phyloP scores from a whole-genome alignment of 2,329 filamentous ascomycete species.

The Cladosporium colombiae region DNA sequence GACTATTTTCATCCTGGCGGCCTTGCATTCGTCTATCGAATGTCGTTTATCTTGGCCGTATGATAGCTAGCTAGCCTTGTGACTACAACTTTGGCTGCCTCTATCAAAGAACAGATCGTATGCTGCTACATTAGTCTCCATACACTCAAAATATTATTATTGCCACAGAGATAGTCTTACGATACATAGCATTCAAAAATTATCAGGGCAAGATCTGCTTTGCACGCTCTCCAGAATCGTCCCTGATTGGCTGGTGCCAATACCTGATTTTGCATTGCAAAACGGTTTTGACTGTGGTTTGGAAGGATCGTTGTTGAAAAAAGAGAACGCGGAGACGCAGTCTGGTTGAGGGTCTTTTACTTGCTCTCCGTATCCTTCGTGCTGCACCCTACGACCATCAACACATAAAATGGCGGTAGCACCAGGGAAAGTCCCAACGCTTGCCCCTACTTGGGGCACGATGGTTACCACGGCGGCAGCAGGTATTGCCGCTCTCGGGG shows the following conservation, averaged over 20 bases:
- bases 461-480: constrained; percentile 2
- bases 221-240: constrained; percentile 1
- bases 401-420: constrained; percentile 1
- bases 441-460: constrained; percentile 11
- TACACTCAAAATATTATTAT: background rate
- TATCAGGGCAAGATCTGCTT: constrained; percentile 6
- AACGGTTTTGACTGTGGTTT: constrained; percentile 1
- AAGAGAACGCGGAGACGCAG: constrained; percentile 1
- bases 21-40: background rate
- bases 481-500: constrained; percentile 3
- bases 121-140: background rate
- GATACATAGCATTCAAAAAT: background rate
- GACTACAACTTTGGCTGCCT: background rate
- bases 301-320: background rate
- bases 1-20: background rate
- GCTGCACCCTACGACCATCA: constrained; percentile 2
- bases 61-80: background rate
- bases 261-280: constrained; percentile 1
- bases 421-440: background rate
- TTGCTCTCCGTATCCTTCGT: background rate
- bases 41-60: background rate
- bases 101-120: background rate
- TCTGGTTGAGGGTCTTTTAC: background rate
- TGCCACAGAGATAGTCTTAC: constrained; percentile 1
- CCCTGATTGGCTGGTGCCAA: constrained; percentile 12